Evolutionary conservation across 257 asterid species (phyloP).

Genomic region (Gentiana macrophylla): DNA sequence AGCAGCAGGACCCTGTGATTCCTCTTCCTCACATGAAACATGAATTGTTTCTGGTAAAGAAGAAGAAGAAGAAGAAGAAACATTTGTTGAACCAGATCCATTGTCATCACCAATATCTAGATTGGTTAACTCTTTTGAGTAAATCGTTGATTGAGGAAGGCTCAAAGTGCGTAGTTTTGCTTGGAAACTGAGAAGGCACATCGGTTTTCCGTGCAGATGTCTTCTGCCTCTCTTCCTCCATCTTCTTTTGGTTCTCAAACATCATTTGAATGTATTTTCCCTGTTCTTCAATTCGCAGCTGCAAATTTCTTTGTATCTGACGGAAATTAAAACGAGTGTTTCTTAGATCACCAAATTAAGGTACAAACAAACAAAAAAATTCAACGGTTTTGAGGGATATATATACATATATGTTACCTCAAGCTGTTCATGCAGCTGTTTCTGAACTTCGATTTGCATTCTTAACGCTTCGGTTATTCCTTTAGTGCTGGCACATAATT

Average conservation of each 20-base stretch:
- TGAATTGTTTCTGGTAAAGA: slow-evolving; percentile 5
- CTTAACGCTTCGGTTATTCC: slow-evolving; percentile 79
- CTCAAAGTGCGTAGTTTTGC: slow-evolving; percentile 6
- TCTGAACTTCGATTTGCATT: slow-evolving; percentile 87
- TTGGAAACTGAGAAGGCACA: slow-evolving; percentile 17
- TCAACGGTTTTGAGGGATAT: not conserved
- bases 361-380: not conserved
- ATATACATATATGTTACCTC: slow-evolving; percentile 33
- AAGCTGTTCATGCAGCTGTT: slow-evolving; percentile 86
- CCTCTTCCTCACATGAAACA: slow-evolving; percentile 13
- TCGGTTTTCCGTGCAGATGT: slow-evolving; percentile 20
- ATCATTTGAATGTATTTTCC: slow-evolving; percentile 67
- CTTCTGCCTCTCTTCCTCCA: slow-evolving; percentile 46
- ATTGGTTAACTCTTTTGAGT: slow-evolving; percentile 18
- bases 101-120: slow-evolving; percentile 7
- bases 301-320: slow-evolving; percentile 81
- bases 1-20: slow-evolving; percentile 14
- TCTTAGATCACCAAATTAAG: not conserved
- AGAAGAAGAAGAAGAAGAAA: not conserved
- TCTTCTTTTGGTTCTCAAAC: slow-evolving; percentile 58
- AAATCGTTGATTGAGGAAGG: slow-evolving; percentile 16
- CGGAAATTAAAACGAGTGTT: not conserved
- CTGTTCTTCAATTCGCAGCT: slow-evolving; percentile 79
- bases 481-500: slow-evolving; percentile 42
- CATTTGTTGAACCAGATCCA: slow-evolving; percentile 12